Evolutionary conservation across 2,329 filamentous ascomycete genomes (phyloP).

Genomic region (Westerdykella aurantiaca): DNA sequence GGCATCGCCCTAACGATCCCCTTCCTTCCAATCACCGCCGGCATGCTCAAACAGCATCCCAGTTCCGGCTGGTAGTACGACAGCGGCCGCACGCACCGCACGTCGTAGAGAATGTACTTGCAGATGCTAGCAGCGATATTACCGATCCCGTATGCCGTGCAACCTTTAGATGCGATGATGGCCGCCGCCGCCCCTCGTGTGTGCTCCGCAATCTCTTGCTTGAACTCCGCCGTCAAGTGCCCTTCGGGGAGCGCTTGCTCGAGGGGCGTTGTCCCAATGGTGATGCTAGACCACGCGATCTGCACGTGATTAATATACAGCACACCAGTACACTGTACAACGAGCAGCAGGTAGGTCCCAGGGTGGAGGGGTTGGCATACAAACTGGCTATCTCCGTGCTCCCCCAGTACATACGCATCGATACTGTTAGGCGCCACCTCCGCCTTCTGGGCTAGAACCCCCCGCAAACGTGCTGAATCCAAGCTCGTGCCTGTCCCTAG

Average conservation of each 20-base stretch:
- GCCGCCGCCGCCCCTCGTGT: conserved; percentile 45
- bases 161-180: conserved; percentile 48
- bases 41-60: conserved; percentile 47
- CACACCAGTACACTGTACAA: background rate
- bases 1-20: conserved; percentile 42
- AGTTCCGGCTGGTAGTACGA: conserved; percentile 47
- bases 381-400: conserved; percentile 47
- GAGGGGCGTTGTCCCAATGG: conserved; percentile 41
- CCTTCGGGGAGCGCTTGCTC: conserved; percentile 26
- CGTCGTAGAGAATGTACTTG: conserved; percentile 47
- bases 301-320: conserved; percentile 4
- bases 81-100: conserved; percentile 43
- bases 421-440: conserved; percentile 37
- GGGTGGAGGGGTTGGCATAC: conserved; percentile 16
- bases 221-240: conserved; percentile 19
- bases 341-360: background rate
- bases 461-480: conserved; percentile 47
- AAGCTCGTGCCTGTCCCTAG: conserved; percentile 51
- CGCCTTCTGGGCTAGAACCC: conserved; percentile 39
- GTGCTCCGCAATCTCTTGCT: conserved; percentile 38
- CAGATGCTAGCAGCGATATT: conserved; percentile 47
- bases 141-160: conserved; percentile 48
- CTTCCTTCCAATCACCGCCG: conserved; percentile 44
- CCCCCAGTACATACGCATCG: conserved; percentile 45
- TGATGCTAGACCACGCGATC: conserved; percentile 44